A percentile compares a stretch with the other conserved stretches of the same genome.
phyloP scores from a whole-genome alignment of 148 eudicot species.

The Linanthus parryae region DNA sequence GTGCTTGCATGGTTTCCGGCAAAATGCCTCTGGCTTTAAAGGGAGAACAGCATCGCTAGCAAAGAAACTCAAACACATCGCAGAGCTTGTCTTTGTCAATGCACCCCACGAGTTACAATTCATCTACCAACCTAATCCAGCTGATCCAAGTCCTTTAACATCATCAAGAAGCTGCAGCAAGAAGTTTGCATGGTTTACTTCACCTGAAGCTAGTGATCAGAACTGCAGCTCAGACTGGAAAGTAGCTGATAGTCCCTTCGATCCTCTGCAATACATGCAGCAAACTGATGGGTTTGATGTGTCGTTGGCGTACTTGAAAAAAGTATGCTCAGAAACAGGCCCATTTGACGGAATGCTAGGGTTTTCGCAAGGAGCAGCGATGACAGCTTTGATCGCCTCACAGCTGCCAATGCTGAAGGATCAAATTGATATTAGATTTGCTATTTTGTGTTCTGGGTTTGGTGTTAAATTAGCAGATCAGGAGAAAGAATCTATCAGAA shows the following conservation, averaged over 20 bases:
- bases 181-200: conserved; percentile 81
- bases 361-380: conserved; percentile 97
- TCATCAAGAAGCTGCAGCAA: conserved; percentile 47
- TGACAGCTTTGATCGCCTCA: conserved; percentile 64
- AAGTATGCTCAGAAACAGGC: conserved; percentile 41
- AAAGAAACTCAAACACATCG: conserved; percentile 78
- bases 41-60: conserved; percentile 85
- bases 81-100: conserved; percentile 72
- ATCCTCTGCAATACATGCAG: conserved; percentile 73
- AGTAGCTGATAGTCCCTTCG: conserved; percentile 46
- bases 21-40: conserved; percentile 90
- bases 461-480: conserved; percentile 36
- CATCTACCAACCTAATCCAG: conserved; percentile 50
- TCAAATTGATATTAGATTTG: conserved; percentile 63
- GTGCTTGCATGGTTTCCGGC: conserved; percentile 96
- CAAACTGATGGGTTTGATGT: conserved; percentile 74
- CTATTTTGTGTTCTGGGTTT: conserved; percentile 84
- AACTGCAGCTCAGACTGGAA: conserved; percentile 45
- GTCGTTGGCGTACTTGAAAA: conserved; percentile 53
- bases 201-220: conserved; percentile 27
- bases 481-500: conserved; percentile 39
- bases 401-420: conserved; percentile 32
- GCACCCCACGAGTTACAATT: conserved; percentile 90
- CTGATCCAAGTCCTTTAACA: conserved; percentile 13
- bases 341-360: conserved; percentile 97